Percentiles rank a stretch among this genome's conserved stretches.
Evolutionary conservation across 345 rosid species (phyloP).

Genomic region (Syzygium oleosum): DNA sequence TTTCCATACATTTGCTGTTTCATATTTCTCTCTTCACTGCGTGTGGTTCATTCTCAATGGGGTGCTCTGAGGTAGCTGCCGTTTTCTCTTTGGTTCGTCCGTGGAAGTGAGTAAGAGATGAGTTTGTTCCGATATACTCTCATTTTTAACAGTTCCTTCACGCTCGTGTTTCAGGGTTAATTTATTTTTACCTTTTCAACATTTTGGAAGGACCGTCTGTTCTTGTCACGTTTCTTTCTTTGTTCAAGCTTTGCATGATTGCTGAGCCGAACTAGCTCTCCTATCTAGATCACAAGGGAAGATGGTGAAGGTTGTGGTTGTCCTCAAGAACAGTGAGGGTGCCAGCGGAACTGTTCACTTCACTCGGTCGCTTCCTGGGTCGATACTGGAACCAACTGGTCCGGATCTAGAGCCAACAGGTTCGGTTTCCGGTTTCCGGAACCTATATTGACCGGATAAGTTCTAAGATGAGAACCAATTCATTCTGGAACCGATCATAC

Average conservation of each 20-base stretch:
- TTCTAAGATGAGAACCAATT: not conserved
- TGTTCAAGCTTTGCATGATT: not conserved
- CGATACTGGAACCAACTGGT: not conserved
- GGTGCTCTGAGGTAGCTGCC: conserved; percentile 2
- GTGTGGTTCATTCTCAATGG: not conserved
- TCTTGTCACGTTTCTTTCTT: not conserved
- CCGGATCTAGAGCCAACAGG: not conserved
- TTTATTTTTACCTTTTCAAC: not conserved
- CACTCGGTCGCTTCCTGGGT: not conserved
- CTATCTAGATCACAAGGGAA: conserved; percentile 50
- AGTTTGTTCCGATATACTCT: not conserved
- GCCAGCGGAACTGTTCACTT: conserved; percentile 56
- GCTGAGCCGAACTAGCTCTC: not conserved
- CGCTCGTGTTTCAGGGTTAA: not conserved
- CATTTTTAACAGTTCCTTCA: not conserved
- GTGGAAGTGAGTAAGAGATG: not conserved
- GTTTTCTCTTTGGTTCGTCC: not conserved
- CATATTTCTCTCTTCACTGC: not conserved
- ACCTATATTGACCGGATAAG: not conserved
- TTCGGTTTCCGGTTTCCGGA: rapidly evolving
- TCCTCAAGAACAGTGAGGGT: conserved; percentile 56
- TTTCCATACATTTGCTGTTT: not conserved
- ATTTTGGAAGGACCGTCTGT: not conserved
- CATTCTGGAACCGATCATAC: not conserved
- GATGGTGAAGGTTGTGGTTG: conserved; percentile 80